phyloP scores from a whole-genome alignment of 2,329 filamentous ascomycete species.

The Ophiostoma piceae region DNA sequence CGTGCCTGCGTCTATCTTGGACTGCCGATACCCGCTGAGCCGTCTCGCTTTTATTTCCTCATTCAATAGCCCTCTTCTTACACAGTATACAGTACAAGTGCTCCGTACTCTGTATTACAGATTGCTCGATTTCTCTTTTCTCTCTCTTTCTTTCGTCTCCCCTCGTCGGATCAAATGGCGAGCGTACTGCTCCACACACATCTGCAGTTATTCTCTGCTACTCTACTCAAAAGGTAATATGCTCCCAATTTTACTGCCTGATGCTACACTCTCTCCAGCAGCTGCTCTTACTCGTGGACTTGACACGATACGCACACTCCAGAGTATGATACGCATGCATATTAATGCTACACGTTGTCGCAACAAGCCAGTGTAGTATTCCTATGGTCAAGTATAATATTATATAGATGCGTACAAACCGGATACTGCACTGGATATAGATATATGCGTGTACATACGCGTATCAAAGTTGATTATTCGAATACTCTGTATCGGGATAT shows the following conservation, averaged over 20 bases:
- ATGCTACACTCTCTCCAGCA: not conserved
- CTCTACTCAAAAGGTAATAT: not conserved
- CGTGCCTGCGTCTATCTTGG: not conserved
- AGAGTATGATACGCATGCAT: slow-evolving; percentile 3
- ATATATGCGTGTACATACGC: not conserved
- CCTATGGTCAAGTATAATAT: not conserved
- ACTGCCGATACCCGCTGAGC: not conserved
- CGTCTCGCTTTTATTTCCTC: not conserved
- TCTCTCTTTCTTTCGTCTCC: not conserved
- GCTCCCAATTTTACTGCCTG: not conserved
- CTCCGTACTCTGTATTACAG: not conserved
- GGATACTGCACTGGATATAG: not conserved
- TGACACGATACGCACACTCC: not conserved
- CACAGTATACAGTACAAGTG: not conserved
- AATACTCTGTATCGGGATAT: not conserved
- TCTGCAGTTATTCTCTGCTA: not conserved
- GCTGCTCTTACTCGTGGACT: slow-evolving; percentile 1
- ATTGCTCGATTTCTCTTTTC: not conserved
- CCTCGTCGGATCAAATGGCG: not conserved
- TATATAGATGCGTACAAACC: not conserved
- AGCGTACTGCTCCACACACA: not conserved
- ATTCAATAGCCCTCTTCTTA: not conserved
- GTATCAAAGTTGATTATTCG: not conserved
- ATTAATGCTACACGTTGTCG: not conserved
- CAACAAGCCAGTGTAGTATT: not conserved